Conservation (phyloP, 495 filamentous ascomycete species). For the Tuber borchii region DNA sequence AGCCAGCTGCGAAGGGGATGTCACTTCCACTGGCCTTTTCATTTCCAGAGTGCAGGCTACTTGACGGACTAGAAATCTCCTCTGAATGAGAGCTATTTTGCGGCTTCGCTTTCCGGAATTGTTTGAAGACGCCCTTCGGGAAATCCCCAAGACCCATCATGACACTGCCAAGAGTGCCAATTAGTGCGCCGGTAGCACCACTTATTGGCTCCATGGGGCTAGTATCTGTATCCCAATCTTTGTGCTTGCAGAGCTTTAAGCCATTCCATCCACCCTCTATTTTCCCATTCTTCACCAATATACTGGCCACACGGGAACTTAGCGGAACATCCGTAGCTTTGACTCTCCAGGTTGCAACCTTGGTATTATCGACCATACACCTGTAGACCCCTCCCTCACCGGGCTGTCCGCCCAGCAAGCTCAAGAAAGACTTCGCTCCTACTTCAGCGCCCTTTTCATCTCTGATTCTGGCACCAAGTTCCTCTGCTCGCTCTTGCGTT, state of each 20-base stretch:
- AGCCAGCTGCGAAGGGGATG: background rate
- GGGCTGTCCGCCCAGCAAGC: constrained; percentile 57
- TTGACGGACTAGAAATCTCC: background rate
- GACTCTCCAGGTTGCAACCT: constrained; percentile 61
- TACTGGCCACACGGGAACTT: constrained; percentile 60
- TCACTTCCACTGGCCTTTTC: background rate
- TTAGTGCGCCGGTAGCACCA: constrained; percentile 54
- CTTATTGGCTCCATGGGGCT: constrained; percentile 68
- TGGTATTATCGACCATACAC: constrained; percentile 58
- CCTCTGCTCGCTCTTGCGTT: constrained; percentile 51
- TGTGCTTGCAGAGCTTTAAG: constrained; percentile 57
- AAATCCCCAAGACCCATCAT: constrained; percentile 78
- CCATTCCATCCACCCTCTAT: constrained; percentile 60
- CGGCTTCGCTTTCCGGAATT: constrained; percentile 20
- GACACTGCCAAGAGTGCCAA: constrained; percentile 54
- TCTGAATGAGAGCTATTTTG: constrained; percentile 12
- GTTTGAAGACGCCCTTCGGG: constrained; percentile 64
- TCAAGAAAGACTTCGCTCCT: constrained; percentile 64
- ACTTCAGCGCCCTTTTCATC: constrained; percentile 65
- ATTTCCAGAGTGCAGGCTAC: background rate
- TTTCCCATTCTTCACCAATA: constrained; percentile 54
- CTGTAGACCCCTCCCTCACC: constrained; percentile 48
- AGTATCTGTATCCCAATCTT: constrained; percentile 70
- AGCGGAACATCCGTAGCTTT: constrained; percentile 54
- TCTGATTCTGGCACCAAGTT: constrained; percentile 48